Percentiles rank a stretch among this genome's conserved stretches.
phyloP scores from a whole-genome alignment of 2,329 filamentous ascomycete species.

The Fusarium chuoi region DNA sequence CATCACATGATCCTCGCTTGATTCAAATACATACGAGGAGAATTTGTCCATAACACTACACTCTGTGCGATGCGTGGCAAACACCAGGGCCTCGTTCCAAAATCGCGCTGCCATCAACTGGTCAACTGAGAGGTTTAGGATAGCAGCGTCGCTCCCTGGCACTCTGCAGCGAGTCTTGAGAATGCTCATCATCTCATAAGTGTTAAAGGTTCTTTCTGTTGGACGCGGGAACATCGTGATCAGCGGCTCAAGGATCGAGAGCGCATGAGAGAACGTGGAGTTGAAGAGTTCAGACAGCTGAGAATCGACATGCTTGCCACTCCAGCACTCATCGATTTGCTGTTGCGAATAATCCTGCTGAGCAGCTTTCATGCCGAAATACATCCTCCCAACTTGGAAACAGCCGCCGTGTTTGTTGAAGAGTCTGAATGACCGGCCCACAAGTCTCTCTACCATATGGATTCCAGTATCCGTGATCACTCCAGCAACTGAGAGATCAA shows the following conservation, averaged over 20 bases:
- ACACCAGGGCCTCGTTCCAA: background rate
- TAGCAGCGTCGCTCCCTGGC: background rate
- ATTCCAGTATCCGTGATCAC: background rate
- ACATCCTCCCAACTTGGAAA: background rate
- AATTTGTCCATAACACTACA: background rate
- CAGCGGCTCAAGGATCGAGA: background rate
- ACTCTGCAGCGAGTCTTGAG: background rate
- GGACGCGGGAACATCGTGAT: background rate
- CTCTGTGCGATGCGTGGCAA: background rate
- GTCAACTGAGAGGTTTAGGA: background rate
- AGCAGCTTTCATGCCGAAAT: background rate
- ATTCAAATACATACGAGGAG: background rate
- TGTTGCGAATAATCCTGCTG: background rate
- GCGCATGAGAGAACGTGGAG: background rate
- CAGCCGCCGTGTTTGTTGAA: background rate
- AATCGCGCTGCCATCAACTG: background rate
- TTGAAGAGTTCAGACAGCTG: background rate
- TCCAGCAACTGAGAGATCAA: background rate
- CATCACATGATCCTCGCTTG: background rate
- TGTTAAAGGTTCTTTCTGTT: background rate
- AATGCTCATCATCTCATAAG: background rate
- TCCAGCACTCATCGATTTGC: background rate
- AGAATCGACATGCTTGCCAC: background rate
- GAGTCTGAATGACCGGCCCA: background rate
- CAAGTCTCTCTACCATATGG: background rate